These are phyloP conservation scores for Phytophthora agathidicida DNA, from an alignment of 352 stramenopile species.

Conservation along the genomic window DNA sequence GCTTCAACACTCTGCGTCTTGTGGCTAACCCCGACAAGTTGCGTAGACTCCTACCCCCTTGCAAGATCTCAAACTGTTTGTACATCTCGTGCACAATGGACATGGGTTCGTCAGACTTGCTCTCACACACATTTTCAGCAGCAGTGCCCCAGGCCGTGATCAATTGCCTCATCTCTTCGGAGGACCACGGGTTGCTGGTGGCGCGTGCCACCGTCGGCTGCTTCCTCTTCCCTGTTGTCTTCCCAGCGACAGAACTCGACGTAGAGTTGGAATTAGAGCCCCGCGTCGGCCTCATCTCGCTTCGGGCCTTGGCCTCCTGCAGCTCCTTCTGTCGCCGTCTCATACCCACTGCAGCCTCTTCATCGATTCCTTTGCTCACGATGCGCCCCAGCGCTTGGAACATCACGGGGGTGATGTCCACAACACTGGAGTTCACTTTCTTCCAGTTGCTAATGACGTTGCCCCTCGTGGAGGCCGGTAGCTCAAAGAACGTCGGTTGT, in stretches of 20 bases:
- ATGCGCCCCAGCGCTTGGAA: slow-evolving; percentile 28
- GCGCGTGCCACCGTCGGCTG: neutral
- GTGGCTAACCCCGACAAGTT: slow-evolving; percentile 37
- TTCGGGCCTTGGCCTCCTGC: slow-evolving; percentile 5
- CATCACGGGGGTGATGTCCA: slow-evolving; percentile 37
- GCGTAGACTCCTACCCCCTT: slow-evolving; percentile 18
- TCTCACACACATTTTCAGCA: slow-evolving; percentile 23
- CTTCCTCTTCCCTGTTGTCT: slow-evolving; percentile 8
- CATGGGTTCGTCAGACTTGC: slow-evolving; percentile 11
- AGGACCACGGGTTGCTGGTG: slow-evolving; percentile 30
- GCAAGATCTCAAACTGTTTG: slow-evolving; percentile 30
- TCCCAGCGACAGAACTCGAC: neutral
- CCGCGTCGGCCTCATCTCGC: slow-evolving; percentile 17
- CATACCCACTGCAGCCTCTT: slow-evolving; percentile 1
- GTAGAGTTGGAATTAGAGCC: neutral
- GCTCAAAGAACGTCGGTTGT: slow-evolving; percentile 32
- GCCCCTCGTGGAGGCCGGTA: slow-evolving; percentile 4
- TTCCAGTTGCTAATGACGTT: slow-evolving; percentile 34
- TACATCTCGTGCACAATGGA: slow-evolving; percentile 42
- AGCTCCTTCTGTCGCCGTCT: slow-evolving; percentile 15
- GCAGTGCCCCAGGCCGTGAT: slow-evolving; percentile 36
- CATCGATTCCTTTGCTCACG: slow-evolving; percentile 23
- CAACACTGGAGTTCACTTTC: slow-evolving; percentile 34
- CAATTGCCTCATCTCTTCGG: slow-evolving; percentile 33
- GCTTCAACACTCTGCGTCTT: slow-evolving; percentile 36